Evolutionary conservation across 1,139 yeast genomes (phyloP).

Genomic region (Blastobotrys raffinosifermentans): DNA sequence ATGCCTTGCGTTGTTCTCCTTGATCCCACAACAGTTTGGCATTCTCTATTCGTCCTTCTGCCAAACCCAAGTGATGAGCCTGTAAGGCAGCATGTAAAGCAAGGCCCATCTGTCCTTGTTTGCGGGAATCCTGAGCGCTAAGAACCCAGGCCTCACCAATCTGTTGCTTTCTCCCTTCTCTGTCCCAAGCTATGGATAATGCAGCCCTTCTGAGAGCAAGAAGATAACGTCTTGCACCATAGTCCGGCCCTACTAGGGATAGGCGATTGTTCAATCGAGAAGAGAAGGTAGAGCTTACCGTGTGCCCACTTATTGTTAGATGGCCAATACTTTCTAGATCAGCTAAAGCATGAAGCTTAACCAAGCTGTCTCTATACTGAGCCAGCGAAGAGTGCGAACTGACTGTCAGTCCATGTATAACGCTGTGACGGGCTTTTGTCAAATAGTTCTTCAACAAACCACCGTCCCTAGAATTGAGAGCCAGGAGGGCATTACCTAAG

Average conservation of each 20-base stretch:
- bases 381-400: constrained; percentile 58
- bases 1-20: constrained; percentile 84
- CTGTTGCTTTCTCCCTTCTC: constrained; percentile 25
- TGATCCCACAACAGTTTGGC: constrained; percentile 86
- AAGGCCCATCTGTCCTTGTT: constrained; percentile 62
- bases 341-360: constrained; percentile 63
- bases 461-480: constrained; percentile 35
- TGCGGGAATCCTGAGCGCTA: constrained; percentile 63
- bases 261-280: constrained; percentile 31
- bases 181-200: constrained; percentile 39
- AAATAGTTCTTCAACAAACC: constrained; percentile 38
- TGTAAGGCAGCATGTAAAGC: constrained; percentile 69
- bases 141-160: constrained; percentile 51
- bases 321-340: constrained; percentile 45
- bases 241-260: constrained; percentile 31
- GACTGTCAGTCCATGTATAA: constrained; percentile 58
- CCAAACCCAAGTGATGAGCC: constrained; percentile 47
- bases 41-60: constrained; percentile 66
- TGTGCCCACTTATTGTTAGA: constrained; percentile 16
- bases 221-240: constrained; percentile 33
- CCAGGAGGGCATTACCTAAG: constrained; percentile 55
- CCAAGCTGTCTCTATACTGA: constrained; percentile 50
- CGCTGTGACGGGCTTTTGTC: constrained; percentile 46
- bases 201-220: constrained; percentile 42
- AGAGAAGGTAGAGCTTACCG: constrained; percentile 13